Conservation (phyloP, 768 basidiomycete species). For the Multifurca ochricompacta region DNA sequence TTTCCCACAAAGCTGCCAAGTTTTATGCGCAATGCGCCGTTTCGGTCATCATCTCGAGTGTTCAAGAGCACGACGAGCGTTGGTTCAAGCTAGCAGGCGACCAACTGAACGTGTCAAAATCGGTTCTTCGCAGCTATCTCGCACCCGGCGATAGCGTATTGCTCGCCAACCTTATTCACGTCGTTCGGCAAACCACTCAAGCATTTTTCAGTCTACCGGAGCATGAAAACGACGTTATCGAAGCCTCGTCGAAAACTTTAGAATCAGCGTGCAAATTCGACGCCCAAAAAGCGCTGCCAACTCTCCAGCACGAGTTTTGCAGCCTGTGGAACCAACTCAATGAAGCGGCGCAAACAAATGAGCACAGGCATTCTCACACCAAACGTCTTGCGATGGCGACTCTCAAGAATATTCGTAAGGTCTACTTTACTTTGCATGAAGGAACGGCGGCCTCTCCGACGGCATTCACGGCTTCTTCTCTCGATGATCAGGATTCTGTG, state of each 20-base stretch:
- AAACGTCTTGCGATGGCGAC: not conserved
- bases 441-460: no score
- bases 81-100: not conserved
- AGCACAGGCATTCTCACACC: not conserved
- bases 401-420: conserved; percentile 7
- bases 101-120: not conserved
- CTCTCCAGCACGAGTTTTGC: conserved; percentile 2
- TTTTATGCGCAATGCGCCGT: conserved; percentile 5
- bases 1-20: not conserved
- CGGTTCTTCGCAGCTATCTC: not conserved
- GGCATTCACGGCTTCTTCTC: not conserved
- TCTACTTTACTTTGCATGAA: not conserved
- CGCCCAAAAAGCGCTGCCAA: not conserved
- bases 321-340: not conserved
- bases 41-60: not conserved
- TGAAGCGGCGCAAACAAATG: not conserved
- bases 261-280: not conserved
- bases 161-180: not conserved
- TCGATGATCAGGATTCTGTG: not conserved
- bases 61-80: conserved; percentile 1
- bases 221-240: not conserved
- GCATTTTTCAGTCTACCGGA: not conserved
- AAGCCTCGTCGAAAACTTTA: not conserved
- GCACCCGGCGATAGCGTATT: not conserved
- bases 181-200: not conserved